Conservation (phyloP, 768 basidiomycete species). For the Leccinum aurantiacum region DNA sequence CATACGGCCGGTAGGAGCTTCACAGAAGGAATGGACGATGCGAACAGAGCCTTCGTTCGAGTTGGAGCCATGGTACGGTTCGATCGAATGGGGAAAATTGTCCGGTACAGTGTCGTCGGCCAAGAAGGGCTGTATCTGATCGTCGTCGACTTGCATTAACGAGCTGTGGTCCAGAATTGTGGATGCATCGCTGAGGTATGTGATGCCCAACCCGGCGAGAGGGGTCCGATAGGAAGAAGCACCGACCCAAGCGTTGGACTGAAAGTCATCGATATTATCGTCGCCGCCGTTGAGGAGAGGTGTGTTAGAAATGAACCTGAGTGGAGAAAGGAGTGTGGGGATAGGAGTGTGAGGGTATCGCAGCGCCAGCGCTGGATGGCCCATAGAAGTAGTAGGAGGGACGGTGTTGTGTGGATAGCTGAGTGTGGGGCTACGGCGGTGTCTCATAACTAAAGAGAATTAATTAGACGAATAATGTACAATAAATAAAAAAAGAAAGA, state of each 20-base stretch:
- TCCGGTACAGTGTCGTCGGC: no score
- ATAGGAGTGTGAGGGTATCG: constrained; percentile 18
- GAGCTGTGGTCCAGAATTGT: no score
- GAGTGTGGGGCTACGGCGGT: constrained; percentile 24
- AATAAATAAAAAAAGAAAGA: background rate
- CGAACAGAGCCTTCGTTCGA: no score
- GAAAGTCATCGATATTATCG: constrained; percentile 23
- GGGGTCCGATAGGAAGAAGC: constrained; percentile 7
- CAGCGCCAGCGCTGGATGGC: constrained; percentile 34
- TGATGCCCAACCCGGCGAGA: no score
- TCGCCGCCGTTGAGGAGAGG: background rate
- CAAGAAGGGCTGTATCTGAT: no score
- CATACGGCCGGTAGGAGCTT: no score
- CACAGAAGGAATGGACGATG: no score
- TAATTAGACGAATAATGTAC: background rate
- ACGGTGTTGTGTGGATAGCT: constrained; percentile 16
- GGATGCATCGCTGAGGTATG: no score
- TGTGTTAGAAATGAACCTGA: constrained; percentile 15
- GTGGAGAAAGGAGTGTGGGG: constrained; percentile 32
- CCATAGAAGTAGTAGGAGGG: background rate
- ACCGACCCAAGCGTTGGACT: constrained; percentile 31
- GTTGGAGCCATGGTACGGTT: no score
- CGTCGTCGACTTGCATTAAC: no score
- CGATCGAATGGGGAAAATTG: no score
- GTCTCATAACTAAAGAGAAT: constrained; percentile 23